A percentile compares a stretch with the other conserved stretches of the same genome.
phyloP scores from a whole-genome alignment of 352 stramenopile genomes.

The Phytophthora agathidicida region DNA sequence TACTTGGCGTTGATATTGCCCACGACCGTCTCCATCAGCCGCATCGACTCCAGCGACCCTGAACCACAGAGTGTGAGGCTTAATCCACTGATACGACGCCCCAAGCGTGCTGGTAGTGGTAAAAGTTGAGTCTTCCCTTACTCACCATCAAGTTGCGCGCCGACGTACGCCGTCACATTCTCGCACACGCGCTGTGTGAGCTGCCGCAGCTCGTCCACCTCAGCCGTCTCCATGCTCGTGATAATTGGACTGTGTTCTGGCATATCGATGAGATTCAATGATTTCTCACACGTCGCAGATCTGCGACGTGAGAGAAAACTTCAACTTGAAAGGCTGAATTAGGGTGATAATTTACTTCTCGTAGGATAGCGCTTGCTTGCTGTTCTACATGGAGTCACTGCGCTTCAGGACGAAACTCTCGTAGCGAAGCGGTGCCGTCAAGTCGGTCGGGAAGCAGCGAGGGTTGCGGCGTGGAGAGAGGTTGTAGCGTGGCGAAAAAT shows the following conservation, averaged over 20 bases:
- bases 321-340: not conserved
- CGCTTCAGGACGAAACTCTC: constrained; percentile 40
- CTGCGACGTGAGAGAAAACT: constrained; percentile 18
- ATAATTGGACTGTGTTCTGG: not conserved
- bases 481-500: constrained; percentile 36
- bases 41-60: constrained; percentile 82
- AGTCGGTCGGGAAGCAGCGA: constrained; percentile 16
- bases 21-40: constrained; percentile 71
- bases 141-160: constrained; percentile 66
- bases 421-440: constrained; percentile 31
- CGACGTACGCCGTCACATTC: constrained; percentile 71
- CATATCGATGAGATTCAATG: constrained; percentile 8
- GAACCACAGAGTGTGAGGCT: not conserved
- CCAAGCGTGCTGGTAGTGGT: not conserved
- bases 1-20: constrained; percentile 71
- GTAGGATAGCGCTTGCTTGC: not conserved
- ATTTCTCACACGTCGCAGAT: constrained; percentile 31
- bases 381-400: constrained; percentile 65
- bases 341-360: constrained; percentile 15
- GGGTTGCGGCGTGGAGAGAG: constrained; percentile 29
- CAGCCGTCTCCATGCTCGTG: constrained; percentile 60
- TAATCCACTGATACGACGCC: not conserved
- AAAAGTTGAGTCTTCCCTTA: not conserved
- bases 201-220: constrained; percentile 60
- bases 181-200: constrained; percentile 74